Conservation (phyloP, 768 basidiomycete genomes). For the Cystofilobasidium macerans region DNA sequence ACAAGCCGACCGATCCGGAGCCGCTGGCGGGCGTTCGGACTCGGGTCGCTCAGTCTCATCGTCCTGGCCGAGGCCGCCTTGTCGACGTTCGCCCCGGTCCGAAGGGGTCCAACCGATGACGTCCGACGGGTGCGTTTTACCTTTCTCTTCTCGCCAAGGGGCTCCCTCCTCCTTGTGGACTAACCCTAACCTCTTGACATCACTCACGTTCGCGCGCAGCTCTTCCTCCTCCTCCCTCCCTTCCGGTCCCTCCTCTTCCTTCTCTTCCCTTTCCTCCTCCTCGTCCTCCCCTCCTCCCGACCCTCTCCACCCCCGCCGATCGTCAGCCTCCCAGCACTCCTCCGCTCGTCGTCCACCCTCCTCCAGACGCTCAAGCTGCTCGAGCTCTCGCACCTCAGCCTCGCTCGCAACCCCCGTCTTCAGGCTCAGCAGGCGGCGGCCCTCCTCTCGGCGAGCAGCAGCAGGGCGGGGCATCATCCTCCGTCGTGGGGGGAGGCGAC, state of each 20-base stretch:
- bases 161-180: too few species aligned
- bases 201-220: neutral
- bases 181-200: too few species aligned
- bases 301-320: neutral
- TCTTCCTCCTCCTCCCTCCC: neutral
- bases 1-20: too few species aligned
- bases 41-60: too few species aligned
- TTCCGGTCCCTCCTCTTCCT: neutral
- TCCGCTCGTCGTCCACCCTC: neutral
- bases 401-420: neutral
- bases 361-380: conserved; percentile 5
- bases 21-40: too few species aligned
- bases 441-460: too few species aligned
- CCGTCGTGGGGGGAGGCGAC: neutral
- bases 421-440: neutral
- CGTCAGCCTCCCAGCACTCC: neutral
- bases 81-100: too few species aligned
- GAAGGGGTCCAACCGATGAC: too few species aligned
- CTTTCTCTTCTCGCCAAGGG: too few species aligned
- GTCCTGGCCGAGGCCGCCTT: too few species aligned
- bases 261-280: neutral
- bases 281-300: neutral
- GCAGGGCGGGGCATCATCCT: too few species aligned
- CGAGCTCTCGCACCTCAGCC: neutral
- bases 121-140: too few species aligned